Percentiles rank a stretch among this genome's conserved stretches.
Conservation (phyloP, 306 rosid genomes). For the Bauhinia variegata region DNA sequence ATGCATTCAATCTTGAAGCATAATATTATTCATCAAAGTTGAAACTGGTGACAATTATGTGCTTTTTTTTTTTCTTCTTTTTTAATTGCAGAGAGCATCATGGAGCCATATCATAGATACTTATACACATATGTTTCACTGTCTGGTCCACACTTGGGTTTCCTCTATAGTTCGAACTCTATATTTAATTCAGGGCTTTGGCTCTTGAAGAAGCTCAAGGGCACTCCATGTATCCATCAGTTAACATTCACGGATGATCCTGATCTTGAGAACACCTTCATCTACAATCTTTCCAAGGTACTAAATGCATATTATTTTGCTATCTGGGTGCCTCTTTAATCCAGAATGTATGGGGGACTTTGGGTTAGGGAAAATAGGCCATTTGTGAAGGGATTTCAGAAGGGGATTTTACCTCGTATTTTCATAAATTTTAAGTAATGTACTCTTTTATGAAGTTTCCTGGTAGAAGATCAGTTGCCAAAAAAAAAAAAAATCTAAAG, state of each 20-base stretch:
- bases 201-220: constrained; percentile 91
- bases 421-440: too few species aligned
- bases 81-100: constrained; percentile 74
- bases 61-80: background rate
- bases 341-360: background rate
- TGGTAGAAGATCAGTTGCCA: too few species aligned
- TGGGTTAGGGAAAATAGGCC: constrained; percentile 8
- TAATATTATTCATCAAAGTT: constrained; percentile 23
- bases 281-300: constrained; percentile 90
- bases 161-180: constrained; percentile 86
- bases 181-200: constrained; percentile 90
- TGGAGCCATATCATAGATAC: constrained; percentile 80
- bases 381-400: too few species aligned
- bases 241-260: constrained; percentile 87
- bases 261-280: constrained; percentile 82
- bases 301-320: constrained; percentile 21
- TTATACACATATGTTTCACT: constrained; percentile 74
- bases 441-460: too few species aligned
- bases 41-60: constrained; percentile 12
- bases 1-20: constrained; percentile 11
- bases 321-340: constrained; percentile 3
- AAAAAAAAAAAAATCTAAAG: too few species aligned
- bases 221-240: constrained; percentile 85
- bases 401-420: too few species aligned
- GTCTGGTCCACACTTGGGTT: constrained; percentile 96